Conservation (phyloP, 495 filamentous ascomycete species). For the Cudoniella acicularis region DNA sequence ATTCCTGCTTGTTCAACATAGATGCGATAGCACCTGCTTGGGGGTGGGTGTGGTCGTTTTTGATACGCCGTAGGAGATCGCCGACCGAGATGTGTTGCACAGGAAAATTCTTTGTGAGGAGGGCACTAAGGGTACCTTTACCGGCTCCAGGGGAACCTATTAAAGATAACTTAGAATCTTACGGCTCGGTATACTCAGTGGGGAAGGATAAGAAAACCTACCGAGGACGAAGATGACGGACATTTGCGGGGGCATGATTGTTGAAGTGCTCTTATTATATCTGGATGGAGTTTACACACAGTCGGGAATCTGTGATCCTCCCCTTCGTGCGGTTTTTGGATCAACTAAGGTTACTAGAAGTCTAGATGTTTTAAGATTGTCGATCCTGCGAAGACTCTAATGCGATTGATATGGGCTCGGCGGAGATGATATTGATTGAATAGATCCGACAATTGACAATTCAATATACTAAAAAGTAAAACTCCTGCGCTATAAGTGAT, state of each 20-base stretch:
- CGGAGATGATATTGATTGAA: no score
- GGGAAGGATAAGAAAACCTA: not conserved
- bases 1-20: not conserved
- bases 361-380: no score
- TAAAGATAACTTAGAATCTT: not conserved
- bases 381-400: no score
- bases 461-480: no score
- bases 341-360: no score
- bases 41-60: not conserved
- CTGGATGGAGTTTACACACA: not conserved
- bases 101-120: not conserved
- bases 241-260: no score
- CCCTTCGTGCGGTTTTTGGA: no score
- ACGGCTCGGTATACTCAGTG: no score
- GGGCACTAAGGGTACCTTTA: conserved; percentile 6
- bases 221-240: not conserved
- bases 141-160: conserved; percentile 8
- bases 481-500: no score
- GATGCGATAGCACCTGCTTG: not conserved
- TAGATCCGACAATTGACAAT: no score
- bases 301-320: not conserved
- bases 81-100: conserved; percentile 9
- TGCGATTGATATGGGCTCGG: no score
- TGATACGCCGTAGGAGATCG: conserved; percentile 6
- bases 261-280: no score